Evolutionary conservation across 202 grass and related monocot species (phyloP).

Genomic region (Carex arenaria): DNA sequence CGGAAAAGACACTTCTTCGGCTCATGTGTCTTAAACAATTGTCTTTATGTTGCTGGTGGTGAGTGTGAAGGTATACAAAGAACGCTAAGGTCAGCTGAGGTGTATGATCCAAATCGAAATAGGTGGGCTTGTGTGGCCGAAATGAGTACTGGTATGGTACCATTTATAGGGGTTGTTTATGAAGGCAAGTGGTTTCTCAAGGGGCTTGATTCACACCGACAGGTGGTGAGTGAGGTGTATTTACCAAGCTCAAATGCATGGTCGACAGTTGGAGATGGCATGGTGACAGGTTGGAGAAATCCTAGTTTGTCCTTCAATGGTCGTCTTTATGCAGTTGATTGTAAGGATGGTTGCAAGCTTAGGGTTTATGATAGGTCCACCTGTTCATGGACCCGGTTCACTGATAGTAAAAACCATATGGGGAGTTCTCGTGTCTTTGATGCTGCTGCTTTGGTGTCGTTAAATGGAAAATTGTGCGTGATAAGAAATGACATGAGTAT

Average conservation of each 20-base stretch:
- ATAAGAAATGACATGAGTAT: conserved; percentile 77
- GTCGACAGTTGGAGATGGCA: conserved; percentile 50
- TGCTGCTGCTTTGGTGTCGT: conserved; percentile 64
- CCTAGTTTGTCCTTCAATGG: conserved; percentile 69
- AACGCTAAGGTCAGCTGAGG: conserved; percentile 59
- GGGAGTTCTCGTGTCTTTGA: conserved; percentile 58
- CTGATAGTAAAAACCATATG: conserved; percentile 66
- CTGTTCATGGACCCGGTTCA: conserved; percentile 59
- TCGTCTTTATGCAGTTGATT: conserved; percentile 57
- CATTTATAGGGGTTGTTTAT: conserved; percentile 74
- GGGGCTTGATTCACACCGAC: conserved; percentile 60
- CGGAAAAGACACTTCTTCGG: conserved; percentile 76
- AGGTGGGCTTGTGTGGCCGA: conserved; percentile 59
- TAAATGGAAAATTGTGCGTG: conserved; percentile 72
- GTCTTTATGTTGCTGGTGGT: conserved; percentile 72
- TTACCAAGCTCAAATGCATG: conserved; percentile 41
- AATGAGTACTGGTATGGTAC: conserved; percentile 85
- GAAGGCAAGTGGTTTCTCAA: conserved; percentile 72
- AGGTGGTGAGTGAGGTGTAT: conserved; percentile 64
- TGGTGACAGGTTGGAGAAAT: conserved; percentile 71
- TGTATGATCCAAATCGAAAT: conserved; percentile 72
- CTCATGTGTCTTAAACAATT: conserved; percentile 78
- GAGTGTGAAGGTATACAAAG: conserved; percentile 83
- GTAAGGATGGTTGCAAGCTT: conserved; percentile 75
- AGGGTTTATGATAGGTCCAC: conserved; percentile 54